Percentiles rank a stretch among this genome's conserved stretches.
Evolutionary conservation across 192 early-diverging fungal genomes (phyloP).

Genomic region (Cetraspora pellucida): DNA sequence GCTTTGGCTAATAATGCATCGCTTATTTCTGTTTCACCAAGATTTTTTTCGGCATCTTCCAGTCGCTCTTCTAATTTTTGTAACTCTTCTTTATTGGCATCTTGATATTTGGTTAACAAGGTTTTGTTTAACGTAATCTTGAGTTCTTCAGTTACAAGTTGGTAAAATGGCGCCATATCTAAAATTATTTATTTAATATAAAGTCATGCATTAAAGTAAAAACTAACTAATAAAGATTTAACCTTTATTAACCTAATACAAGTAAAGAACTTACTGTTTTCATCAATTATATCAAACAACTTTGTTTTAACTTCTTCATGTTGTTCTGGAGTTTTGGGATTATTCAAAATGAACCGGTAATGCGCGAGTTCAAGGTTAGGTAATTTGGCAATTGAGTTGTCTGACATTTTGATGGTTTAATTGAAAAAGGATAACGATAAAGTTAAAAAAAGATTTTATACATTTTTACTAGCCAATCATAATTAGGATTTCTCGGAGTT

Average conservation of each 20-base stretch:
- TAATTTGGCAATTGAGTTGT: conserved; percentile 74
- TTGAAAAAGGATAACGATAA: no score
- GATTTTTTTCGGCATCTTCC: conserved; percentile 88
- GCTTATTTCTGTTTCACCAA: conserved; percentile 91
- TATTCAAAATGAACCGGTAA: conserved; percentile 74
- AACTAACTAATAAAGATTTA: neutral
- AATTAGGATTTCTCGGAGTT: no score
- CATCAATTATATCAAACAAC: conserved; percentile 74
- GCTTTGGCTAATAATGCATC: conserved; percentile 89
- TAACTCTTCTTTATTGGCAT: conserved; percentile 77
- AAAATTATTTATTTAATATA: neutral
- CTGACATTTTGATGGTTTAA: conserved; percentile 48
- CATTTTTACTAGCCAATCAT: no score
- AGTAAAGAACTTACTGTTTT: conserved; percentile 72
- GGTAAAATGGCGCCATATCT: conserved; percentile 92
- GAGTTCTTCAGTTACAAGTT: conserved; percentile 63
- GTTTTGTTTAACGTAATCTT: conserved; percentile 58
- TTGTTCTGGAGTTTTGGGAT: conserved; percentile 66
- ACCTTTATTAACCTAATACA: conserved; percentile 2
- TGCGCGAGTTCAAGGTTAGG: conserved; percentile 89
- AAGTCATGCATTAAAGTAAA: neutral
- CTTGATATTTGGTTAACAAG: conserved; percentile 56
- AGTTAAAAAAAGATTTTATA: no score
- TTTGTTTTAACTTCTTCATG: conserved; percentile 68
- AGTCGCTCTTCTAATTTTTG: conserved; percentile 80